Evolutionary conservation across 305 asterid species (phyloP).

Genomic region (Plantago coronopus): DNA sequence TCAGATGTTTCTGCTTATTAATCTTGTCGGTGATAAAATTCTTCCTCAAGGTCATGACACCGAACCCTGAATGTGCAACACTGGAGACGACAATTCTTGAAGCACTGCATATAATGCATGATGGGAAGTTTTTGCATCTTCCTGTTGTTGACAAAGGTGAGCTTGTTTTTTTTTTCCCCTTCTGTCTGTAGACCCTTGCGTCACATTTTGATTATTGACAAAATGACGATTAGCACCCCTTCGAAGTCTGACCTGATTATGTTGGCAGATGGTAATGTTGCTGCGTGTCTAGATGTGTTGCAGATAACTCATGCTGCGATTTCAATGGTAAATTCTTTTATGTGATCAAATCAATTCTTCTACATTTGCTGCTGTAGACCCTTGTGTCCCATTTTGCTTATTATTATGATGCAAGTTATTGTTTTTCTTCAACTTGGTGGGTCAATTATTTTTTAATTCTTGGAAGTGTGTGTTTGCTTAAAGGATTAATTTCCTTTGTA

Average conservation of each 20-base stretch:
- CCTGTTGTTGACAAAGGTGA: constrained; percentile 88
- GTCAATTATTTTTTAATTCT: too few species aligned
- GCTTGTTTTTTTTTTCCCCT: constrained; percentile 12
- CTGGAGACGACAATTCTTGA: constrained; percentile 79
- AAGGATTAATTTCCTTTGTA: neutral
- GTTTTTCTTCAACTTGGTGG: too few species aligned
- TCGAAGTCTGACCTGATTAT: constrained; percentile 20
- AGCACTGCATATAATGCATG: constrained; percentile 90
- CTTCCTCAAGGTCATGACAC: constrained; percentile 76
- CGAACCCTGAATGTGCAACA: constrained; percentile 75
- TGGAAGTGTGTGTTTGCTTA: too few species aligned
- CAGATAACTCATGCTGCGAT: constrained; percentile 92
- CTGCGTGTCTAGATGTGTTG: constrained; percentile 80
- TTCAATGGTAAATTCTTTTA: constrained; percentile 60
- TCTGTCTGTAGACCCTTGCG: too few species aligned
- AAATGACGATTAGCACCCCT: neutral
- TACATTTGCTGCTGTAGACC: neutral
- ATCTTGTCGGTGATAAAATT: constrained; percentile 13
- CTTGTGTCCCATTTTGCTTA: neutral
- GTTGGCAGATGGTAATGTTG: constrained; percentile 66
- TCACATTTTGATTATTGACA: too few species aligned
- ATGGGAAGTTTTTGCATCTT: constrained; percentile 79
- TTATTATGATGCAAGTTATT: too few species aligned
- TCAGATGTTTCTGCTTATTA: constrained; percentile 19
- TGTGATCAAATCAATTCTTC: constrained; percentile 14